These are phyloP conservation scores for Blastobotrys muscicola DNA, from an alignment of 805 yeast species.

Conservation along the genomic window DNA sequence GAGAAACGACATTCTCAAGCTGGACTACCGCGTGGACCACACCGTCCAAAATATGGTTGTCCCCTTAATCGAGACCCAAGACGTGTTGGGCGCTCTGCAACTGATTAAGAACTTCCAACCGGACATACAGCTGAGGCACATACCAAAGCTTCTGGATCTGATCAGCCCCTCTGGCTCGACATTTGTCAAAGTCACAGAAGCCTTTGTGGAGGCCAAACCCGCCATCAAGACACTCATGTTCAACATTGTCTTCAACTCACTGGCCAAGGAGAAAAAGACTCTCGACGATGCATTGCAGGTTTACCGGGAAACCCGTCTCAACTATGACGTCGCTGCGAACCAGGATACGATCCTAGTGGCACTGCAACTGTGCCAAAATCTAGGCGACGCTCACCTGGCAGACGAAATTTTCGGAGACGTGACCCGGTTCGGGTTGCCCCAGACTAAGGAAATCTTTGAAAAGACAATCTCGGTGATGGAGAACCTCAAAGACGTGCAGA, in stretches of 20 bases:
- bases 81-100: constrained; percentile 12
- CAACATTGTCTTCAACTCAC: constrained; percentile 16
- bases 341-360: constrained; percentile 10
- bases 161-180: constrained; percentile 5
- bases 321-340: constrained; percentile 7
- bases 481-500: too few species aligned
- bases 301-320: constrained; percentile 4
- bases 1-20: constrained; percentile 3
- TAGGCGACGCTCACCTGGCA: background rate
- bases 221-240: constrained; percentile 17
- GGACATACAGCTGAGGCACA: constrained; percentile 10
- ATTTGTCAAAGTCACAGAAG: constrained; percentile 4
- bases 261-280: background rate
- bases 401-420: constrained; percentile 4
- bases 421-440: background rate
- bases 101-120: constrained; percentile 16
- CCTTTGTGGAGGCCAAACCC: constrained; percentile 11
- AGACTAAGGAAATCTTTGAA: background rate
- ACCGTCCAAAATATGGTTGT: constrained; percentile 1
- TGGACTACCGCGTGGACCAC: background rate
- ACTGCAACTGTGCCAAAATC: constrained; percentile 2
- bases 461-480: background rate
- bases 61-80: constrained; percentile 11
- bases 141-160: constrained; percentile 17
- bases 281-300: constrained; percentile 1